Conservation (phyloP, 148 eudicot genomes). For the Simmondsia chinensis region DNA sequence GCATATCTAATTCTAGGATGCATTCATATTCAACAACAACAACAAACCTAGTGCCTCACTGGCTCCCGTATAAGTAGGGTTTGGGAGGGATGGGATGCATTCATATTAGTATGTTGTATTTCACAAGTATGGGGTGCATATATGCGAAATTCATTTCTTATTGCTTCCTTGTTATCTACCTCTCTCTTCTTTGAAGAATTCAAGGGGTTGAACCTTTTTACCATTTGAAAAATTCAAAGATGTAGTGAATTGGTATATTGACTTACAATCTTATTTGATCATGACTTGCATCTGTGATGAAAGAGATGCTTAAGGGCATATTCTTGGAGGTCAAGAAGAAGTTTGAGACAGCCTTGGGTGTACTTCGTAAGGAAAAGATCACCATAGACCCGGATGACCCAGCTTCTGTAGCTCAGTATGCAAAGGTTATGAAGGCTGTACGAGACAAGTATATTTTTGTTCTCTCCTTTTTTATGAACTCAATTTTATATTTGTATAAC, state of each 20-base stretch:
- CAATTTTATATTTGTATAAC: too few relatives aligned
- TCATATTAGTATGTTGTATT: too few relatives aligned
- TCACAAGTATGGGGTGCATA: too few relatives aligned
- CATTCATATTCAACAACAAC: too few relatives aligned
- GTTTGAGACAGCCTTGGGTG: constrained; percentile 74
- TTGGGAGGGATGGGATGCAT: too few relatives aligned
- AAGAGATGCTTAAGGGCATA: constrained; percentile 89
- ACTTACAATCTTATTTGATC: background rate
- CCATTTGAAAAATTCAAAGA: background rate
- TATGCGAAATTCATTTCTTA: background rate
- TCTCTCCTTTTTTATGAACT: background rate
- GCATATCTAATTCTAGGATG: too few relatives aligned
- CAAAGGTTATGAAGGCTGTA: constrained; percentile 78
- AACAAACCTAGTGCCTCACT: too few relatives aligned
- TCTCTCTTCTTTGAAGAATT: background rate
- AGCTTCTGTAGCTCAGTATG: constrained; percentile 75
- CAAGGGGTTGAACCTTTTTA: background rate
- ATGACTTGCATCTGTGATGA: constrained; percentile 16
- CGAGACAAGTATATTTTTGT: constrained; percentile 43
- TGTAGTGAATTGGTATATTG: background rate
- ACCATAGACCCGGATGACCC: constrained; percentile 87
- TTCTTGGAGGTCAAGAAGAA: constrained; percentile 84
- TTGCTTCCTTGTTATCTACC: background rate
- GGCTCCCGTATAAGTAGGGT: too few relatives aligned
- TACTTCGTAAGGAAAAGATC: constrained; percentile 79